phyloP scores from a whole-genome alignment of 2,329 filamentous ascomycete genomes.

The Venturia aucupariae region DNA sequence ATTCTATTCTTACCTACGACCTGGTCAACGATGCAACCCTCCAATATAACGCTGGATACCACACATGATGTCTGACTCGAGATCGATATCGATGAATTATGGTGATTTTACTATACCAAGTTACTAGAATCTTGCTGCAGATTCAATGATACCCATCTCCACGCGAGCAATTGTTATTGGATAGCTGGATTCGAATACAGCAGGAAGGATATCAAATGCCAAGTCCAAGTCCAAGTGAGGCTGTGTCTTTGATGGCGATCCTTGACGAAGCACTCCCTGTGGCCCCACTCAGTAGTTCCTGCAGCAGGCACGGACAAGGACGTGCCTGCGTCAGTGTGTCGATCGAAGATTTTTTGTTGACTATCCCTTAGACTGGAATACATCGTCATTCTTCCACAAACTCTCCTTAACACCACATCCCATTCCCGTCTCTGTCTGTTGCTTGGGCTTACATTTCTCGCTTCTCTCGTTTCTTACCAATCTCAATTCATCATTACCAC shows the following conservation, averaged over 20 bases:
- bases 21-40: too few relatives aligned
- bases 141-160: too few relatives aligned
- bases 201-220: too few relatives aligned
- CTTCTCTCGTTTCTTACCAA: neutral
- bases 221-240: too few relatives aligned
- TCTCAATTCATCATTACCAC: conserved; percentile 19
- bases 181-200: too few relatives aligned
- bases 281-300: neutral
- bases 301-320: neutral
- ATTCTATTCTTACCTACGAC: neutral
- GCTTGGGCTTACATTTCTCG: neutral
- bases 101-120: too few relatives aligned
- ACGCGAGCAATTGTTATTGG: too few relatives aligned
- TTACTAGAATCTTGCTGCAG: too few relatives aligned
- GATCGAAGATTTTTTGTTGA: neutral
- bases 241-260: neutral
- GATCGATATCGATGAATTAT: too few relatives aligned
- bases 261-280: neutral
- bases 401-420: neutral
- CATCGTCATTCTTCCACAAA: neutral
- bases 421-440: neutral
- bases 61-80: too few relatives aligned
- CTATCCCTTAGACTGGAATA: neutral
- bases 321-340: neutral
- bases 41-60: too few relatives aligned